These are phyloP conservation scores for Arthrobotrys iridis DNA, from an alignment of 2,329 filamentous ascomycete genomes.

Conservation along the genomic window DNA sequence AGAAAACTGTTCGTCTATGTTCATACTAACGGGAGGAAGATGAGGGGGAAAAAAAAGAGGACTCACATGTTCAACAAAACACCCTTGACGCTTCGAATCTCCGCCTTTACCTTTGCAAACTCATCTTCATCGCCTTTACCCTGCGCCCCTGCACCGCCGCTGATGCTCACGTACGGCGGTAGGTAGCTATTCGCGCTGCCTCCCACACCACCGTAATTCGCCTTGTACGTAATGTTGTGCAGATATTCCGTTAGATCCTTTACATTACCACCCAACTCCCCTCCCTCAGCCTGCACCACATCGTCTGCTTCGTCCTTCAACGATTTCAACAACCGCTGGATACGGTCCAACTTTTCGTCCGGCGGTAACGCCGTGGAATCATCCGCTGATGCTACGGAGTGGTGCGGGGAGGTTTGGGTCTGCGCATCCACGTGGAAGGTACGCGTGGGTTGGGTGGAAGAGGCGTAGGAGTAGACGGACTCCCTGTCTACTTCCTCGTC, in stretches of 20 bases:
- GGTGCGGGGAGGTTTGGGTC: constrained; percentile 74
- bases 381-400: constrained; percentile 61
- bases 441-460: constrained; percentile 74
- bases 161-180: constrained; percentile 63
- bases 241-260: constrained; percentile 72
- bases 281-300: constrained; percentile 55
- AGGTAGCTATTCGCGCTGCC: constrained; percentile 55
- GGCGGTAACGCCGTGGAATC: constrained; percentile 56
- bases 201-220: constrained; percentile 58
- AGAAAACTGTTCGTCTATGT: too few species aligned
- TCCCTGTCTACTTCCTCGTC: constrained; percentile 58
- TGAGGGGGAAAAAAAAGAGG: neutral
- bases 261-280: constrained; percentile 60
- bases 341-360: constrained; percentile 57
- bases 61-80: constrained; percentile 69
- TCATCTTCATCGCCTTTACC: constrained; percentile 73
- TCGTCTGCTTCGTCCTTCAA: constrained; percentile 58
- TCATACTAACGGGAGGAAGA: neutral
- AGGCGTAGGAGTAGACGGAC: constrained; percentile 59
- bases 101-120: constrained; percentile 76
- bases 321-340: constrained; percentile 56
- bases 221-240: constrained; percentile 68
- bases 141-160: constrained; percentile 62
- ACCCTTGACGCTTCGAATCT: constrained; percentile 81
- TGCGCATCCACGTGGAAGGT: constrained; percentile 83